Conservation (phyloP, 73 alveolate genomes). For the Tetrahymena elliotti region DNA sequence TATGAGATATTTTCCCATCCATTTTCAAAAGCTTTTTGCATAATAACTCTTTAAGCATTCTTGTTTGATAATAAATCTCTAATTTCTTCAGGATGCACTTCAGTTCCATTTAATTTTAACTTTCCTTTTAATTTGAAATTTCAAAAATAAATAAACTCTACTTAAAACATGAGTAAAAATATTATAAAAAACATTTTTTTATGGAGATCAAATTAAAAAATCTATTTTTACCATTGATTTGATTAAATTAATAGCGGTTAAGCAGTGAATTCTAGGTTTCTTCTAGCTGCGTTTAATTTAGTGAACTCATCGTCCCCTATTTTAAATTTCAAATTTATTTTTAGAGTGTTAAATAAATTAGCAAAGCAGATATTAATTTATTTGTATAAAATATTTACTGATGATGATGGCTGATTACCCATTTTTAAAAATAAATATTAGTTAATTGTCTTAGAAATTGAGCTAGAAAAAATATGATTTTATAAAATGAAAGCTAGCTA, state of each 20-base stretch:
- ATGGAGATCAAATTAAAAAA: not conserved
- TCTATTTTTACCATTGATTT: not conserved
- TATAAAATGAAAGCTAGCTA: not conserved
- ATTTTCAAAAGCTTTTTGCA: not conserved
- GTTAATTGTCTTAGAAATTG: not conserved
- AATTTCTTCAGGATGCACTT: not conserved
- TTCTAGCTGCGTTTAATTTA: not conserved
- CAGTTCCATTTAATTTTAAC: not conserved
- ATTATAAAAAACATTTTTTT: not conserved
- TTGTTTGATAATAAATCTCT: not conserved
- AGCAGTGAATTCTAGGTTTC: not conserved
- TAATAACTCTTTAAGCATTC: not conserved
- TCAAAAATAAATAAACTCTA: not conserved
- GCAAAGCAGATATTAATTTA: not conserved
- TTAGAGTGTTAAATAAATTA: not conserved
- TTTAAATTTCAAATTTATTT: not conserved
- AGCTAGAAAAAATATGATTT: not conserved
- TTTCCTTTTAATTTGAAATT: not conserved
- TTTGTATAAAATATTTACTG: not conserved
- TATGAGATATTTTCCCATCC: not conserved
- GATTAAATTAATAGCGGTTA: not conserved
- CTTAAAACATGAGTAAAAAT: not conserved
- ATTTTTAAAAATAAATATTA: too few species aligned
- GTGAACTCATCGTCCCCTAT: not conserved
- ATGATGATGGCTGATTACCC: not conserved